Evolutionary conservation across 2,329 filamentous ascomycete genomes (phyloP).

Genomic region (Blumeria hordei): DNA sequence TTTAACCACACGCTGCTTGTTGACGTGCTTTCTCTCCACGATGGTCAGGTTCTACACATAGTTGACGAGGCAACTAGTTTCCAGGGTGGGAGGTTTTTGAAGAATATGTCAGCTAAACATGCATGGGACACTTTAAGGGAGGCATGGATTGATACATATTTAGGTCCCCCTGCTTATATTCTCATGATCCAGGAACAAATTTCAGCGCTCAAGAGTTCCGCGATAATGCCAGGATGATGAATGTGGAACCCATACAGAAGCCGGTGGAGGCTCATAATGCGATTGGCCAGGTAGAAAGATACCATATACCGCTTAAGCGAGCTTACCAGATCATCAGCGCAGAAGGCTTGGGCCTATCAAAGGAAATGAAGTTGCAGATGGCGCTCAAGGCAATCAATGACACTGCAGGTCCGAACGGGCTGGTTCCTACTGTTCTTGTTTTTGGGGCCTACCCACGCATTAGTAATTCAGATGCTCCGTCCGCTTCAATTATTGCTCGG

Average conservation of each 20-base stretch:
- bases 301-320: neutral
- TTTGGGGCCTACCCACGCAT: neutral
- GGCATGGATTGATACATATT: conserved; percentile 2
- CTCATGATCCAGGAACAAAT: neutral
- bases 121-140: conserved; percentile 1
- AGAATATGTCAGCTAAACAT: neutral
- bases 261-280: neutral
- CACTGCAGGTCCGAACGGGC: neutral
- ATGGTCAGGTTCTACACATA: conserved; percentile 1
- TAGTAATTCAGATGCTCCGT: neutral
- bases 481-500: neutral
- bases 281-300: neutral
- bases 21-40: conserved; percentile 2
- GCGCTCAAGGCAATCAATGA: neutral
- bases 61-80: conserved; percentile 1
- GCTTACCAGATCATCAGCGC: neutral
- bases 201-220: neutral
- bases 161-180: neutral
- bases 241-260: neutral
- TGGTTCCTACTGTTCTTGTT: neutral
- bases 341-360: neutral
- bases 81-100: conserved; percentile 1
- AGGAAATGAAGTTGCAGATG: neutral
- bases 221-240: neutral
- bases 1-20: conserved; percentile 3